A percentile compares a stretch with the other conserved stretches of the same genome.
Conservation (phyloP, 1,284 basidiomycete species). For the Heterobasidion irregulare region DNA sequence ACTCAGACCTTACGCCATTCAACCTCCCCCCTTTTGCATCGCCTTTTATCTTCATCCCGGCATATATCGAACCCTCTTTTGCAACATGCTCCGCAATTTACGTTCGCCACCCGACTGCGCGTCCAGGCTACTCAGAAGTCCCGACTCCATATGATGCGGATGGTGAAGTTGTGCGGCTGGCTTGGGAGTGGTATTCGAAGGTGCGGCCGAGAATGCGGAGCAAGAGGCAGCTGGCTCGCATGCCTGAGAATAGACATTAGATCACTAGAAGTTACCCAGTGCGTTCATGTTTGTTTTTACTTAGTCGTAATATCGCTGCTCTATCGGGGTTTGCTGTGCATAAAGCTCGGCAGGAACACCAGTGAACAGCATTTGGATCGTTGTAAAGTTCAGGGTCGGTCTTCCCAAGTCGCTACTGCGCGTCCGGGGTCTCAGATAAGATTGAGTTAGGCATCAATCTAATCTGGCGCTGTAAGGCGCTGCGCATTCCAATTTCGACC, state of each 20-base stretch:
- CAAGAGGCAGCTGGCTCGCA: slow-evolving; percentile 54
- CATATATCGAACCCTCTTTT: slow-evolving; percentile 91
- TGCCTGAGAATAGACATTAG: slow-evolving; percentile 53
- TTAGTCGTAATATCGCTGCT: background rate
- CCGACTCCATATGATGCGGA: slow-evolving; percentile 92
- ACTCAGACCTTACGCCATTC: slow-evolving; percentile 58
- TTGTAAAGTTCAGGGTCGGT: too few relatives aligned
- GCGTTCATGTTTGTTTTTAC: background rate
- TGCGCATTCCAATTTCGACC: too few relatives aligned
- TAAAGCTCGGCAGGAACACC: too few relatives aligned
- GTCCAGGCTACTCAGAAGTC: slow-evolving; percentile 87
- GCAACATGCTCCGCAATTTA: slow-evolving; percentile 90
- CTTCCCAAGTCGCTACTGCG: too few relatives aligned
- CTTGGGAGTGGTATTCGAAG: slow-evolving; percentile 90
- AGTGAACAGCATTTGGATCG: too few relatives aligned
- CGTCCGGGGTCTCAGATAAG: too few relatives aligned
- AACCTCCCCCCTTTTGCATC: slow-evolving; percentile 82
- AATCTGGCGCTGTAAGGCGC: too few relatives aligned
- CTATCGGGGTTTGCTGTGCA: background rate
- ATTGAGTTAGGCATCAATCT: too few relatives aligned
- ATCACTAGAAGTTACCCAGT: background rate
- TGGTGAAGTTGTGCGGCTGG: slow-evolving; percentile 76
- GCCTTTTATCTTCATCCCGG: slow-evolving; percentile 92
- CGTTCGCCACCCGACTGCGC: slow-evolving; percentile 91
- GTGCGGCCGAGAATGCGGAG: slow-evolving; percentile 66